Conservation (phyloP, 2,329 filamentous ascomycete species). For the Fusarium sp. region DNA sequence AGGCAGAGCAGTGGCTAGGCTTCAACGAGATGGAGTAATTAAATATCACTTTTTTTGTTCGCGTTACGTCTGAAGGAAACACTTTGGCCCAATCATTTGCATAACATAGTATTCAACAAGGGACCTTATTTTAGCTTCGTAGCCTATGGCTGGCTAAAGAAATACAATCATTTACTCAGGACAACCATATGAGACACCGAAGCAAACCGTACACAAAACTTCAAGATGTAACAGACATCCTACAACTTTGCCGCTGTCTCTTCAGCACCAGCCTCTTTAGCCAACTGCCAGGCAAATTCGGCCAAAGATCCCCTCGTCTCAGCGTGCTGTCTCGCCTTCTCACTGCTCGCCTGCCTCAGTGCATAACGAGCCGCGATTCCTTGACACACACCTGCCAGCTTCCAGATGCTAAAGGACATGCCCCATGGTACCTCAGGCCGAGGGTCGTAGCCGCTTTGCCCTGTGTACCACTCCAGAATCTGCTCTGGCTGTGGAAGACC, state of each 20-base stretch:
- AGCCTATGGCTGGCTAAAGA: not conserved
- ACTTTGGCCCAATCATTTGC: not conserved
- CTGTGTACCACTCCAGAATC: conserved; percentile 56
- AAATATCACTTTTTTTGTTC: not conserved
- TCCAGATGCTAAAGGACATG: conserved; percentile 70
- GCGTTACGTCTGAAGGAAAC: not conserved
- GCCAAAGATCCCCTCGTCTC: conserved; percentile 77
- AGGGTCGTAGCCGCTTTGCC: conserved; percentile 76
- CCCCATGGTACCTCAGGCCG: conserved; percentile 69
- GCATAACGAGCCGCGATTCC: conserved; percentile 93
- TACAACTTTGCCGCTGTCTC: conserved; percentile 45
- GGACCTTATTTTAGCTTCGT: not conserved
- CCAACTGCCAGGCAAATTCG: conserved; percentile 80
- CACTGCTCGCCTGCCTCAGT: conserved; percentile 87
- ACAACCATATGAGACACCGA: not conserved
- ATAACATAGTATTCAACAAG: not conserved
- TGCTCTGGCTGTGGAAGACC: conserved; percentile 66
- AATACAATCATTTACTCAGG: not conserved
- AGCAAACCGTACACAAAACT: not conserved
- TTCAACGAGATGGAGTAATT: not conserved
- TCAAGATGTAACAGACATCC: not conserved
- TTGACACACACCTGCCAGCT: conserved; percentile 74
- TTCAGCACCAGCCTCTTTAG: conserved; percentile 58
- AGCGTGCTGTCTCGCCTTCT: conserved; percentile 79
- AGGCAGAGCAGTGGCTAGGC: not conserved